Evolutionary conservation across 495 filamentous ascomycete genomes (phyloP), one percentile per base, ranked within the genome.

Genomic region (Chaetomidium leptoderma): DNA sequence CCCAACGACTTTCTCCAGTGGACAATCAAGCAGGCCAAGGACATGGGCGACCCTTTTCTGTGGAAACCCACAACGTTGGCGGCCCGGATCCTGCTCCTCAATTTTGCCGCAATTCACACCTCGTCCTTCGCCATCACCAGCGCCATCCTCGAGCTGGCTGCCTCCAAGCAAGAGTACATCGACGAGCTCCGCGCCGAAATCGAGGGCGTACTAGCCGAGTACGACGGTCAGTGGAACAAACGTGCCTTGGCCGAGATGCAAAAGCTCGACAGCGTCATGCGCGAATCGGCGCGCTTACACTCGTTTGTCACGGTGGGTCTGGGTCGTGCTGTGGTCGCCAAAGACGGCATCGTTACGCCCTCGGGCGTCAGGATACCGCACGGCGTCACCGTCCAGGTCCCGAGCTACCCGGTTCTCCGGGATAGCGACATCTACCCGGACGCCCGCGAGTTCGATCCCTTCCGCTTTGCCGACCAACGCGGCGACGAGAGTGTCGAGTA

Each of bases 131-230:
- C 71, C 27, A 72, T 77, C 27, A 79, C 77, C 13, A 49, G 57
- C 44, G 66, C 56, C 39, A 48, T 71, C 33, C 53, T 68, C 6
- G 66, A 67, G 23, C 59, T 71, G 16, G 59, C 49, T 19, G 36
- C 53, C 21, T 58, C 57, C 32, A 57, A 63, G 52, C 64, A 57
- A 30, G 74, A 80, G 57, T 79, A 75, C 59, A 60, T 84, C 17
- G 66, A 76, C 27, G 72, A 72, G 46, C 65, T 87, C 16, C 71
- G 82, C 2, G 73, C 76, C 37, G 85, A 88, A 64, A 73, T 84
- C 32, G 47, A 62, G 24, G 17, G 40, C 3, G 66, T 70, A 10
- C 63, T 75, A 5, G 63, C 63, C 4, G 70, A 66, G 42, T 24
- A 68, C 49, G 61, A 58, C 51, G 70, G 71, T 14, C 19, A 63